Percentiles rank a stretch among this genome's conserved stretches.
Evolutionary conservation across 306 rosid genomes (phyloP).

Genomic region (Oxytropis ochrocephala): DNA sequence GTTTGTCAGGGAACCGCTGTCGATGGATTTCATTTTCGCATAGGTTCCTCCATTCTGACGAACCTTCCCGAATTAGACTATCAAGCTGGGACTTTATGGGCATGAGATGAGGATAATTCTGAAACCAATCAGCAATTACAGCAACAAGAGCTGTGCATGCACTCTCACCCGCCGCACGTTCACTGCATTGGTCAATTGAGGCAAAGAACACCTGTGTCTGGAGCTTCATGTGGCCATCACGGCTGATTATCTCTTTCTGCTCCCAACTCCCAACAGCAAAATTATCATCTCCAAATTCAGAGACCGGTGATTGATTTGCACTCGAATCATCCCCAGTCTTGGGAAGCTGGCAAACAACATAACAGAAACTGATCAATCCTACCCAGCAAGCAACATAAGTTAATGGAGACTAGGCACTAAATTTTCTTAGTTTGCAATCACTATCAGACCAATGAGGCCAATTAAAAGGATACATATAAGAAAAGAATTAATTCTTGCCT

Average conservation of each 20-base stretch:
- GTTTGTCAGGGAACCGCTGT: constrained; percentile 82
- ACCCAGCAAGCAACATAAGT: background rate
- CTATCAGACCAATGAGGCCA: background rate
- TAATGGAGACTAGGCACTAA: background rate
- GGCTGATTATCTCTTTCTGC: constrained; percentile 74
- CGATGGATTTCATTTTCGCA: constrained; percentile 63
- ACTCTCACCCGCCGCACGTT: constrained; percentile 95
- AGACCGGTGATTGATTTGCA: constrained; percentile 58
- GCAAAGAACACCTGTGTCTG: constrained; percentile 88
- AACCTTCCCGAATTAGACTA: constrained; percentile 85
- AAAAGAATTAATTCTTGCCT: constrained; percentile 40
- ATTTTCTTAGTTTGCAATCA: background rate
- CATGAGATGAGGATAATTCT: constrained; percentile 57
- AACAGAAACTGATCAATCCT: constrained; percentile 1
- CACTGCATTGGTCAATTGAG: constrained; percentile 91
- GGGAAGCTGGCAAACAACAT: constrained; percentile 40
- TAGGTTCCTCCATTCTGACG: constrained; percentile 87
- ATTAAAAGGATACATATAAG: background rate
- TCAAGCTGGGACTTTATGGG: constrained; percentile 95
- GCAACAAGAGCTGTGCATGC: constrained; percentile 98
- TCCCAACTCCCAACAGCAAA: constrained; percentile 90
- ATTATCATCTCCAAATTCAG: constrained; percentile 93
- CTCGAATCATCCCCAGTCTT: constrained; percentile 66
- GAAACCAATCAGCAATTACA: constrained; percentile 96
- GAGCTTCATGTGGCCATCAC: constrained; percentile 90